Evolutionary conservation across 2,329 filamentous ascomycete genomes (phyloP), one percentile per base, ranked within the genome.

Genomic region (Cercospora citrullina): DNA sequence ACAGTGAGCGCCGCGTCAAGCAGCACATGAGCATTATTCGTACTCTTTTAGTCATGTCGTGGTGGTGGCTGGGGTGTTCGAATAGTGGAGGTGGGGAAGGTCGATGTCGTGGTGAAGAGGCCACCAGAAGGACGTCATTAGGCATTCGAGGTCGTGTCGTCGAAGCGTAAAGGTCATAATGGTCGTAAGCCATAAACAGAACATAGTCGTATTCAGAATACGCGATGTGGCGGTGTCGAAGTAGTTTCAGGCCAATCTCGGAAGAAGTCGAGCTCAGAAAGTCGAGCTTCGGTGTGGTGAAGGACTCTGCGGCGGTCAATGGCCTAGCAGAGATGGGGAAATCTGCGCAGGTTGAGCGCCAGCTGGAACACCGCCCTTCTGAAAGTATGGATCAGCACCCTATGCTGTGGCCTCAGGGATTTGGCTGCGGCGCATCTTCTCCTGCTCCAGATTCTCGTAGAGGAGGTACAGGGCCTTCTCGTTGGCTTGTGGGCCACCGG

Each of bases 391-490:
- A 55, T 66, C 66, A 68, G 69, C 75, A 66, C 70, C 71, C 77
- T 78, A 78, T 64, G 75, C 76, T 61, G 74, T 72, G 23, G 76
- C 74, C 68, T 78, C 76, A 30, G 86, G 84, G 70, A 89, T 87
- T 82, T 96, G 91, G 85, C 93, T 96, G 79, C 95, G 92, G 76
- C 95, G 93, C 89, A 96, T 96, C 88, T 99, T 99, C 85, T 99
- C 95, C 16, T 94, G 94, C 84, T 99, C 95, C 62, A 99, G 88
- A 82, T 99, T 99, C 86, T 99, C 95, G 80, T 99, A 99, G 71
- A 99, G 86, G 64, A 99, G 89, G 81, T 97, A 97, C 30, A 99
- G 86, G 4, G 95, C 95, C 75, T 93, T 94, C 83, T 99, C 95
- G 77, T 99, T 99, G 72, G 93, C 93, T 82, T 90, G 91, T 69